Base-by-base conservation (phyloP, 2,329 filamentous ascomycete species). In the Chaetomium strumarium region DNA sequence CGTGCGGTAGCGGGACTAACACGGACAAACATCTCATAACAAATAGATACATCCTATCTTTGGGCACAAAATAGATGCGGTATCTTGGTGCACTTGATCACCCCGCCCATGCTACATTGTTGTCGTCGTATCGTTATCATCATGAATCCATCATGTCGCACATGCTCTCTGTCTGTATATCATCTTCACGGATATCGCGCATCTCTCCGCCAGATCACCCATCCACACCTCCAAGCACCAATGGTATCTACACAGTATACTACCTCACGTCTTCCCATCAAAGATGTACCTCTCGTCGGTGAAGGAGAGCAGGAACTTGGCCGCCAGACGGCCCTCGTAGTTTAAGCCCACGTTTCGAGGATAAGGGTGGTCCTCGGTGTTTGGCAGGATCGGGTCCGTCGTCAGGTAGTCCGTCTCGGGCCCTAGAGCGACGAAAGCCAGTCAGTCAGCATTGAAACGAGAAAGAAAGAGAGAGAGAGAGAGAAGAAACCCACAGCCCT, bases 1-100 rank as follows among this genome's bases (percentile, higher is more conserved):
- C 60, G 73, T 81, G 76, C 77, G 77, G 69, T 70, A 74, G 72
- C 75, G 73, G 80, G 80, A 83, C 80, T 83, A 83, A 75, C 75
- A 75, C 74, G 77, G 79, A 78, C 78, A 77, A 64, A 83, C 77
- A 81, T 75, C 31, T 53, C 37, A 52, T 46, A 16, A 14, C 33
- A 37, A 19, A 29, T 46, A 36, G 30, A n/a, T 9, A 39, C 16
- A 12, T 48, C 17, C 19, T 3, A 34, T 39, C 30, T 36, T 16
- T 30, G 17, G 36, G 19, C 29, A 19, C 12, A 41, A 41, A 14
- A 51, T 30, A 14, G 12, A 43, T n/a, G n/a, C n/a, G n/a, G n/a
- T 11, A 34, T 34, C 33, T 24, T 13, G 24, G 5, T 38, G 34
- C n/a, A 6, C 5, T 30, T 19, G 13, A 20, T 17, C 30, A n/a